Base-by-base conservation (phyloP, 495 filamentous ascomycete genomes). In the Penicillium canescens region DNA sequence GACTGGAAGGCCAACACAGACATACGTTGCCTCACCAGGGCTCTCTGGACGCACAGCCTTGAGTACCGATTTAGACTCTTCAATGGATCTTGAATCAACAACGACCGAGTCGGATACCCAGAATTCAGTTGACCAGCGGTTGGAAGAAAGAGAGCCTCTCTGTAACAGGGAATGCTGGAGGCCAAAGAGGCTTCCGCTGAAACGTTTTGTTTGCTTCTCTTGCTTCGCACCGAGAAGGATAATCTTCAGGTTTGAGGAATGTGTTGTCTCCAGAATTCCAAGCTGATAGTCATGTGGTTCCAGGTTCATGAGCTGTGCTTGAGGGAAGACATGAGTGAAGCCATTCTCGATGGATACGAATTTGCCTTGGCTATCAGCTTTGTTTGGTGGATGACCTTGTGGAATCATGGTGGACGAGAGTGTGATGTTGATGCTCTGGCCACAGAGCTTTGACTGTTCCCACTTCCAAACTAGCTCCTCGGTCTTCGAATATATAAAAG, bases 21-120 rank as follows among this genome's bases (percentile, higher is more conserved):
- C 21, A 34, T 52, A 52, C 37, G 28, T 33, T 45, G 28, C 35
- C 41, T 35, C 28, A 21, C 35, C 33, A 18, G 20, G 39, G 41
- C 50, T 52, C 11, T 24, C 40, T 43, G 41, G 16, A 16, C 50
- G 50, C 31, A 38, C 18, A 7, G 40, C 40, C 40, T 39, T 13
- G n/a, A n/a, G 10, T 18, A 52, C 39, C 50, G 14, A 44, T 13
- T 36, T 24, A 10, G 20, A 26, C 18, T 43, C 50, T 20, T 45
- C 50, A 9, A 43, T 52, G 13, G 50, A 52, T 20, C 40, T 42
- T n/a, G 41, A 20, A 45, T 52, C 50, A 23, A 45, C 38, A 13
- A 52, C 33, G 40, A 52, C 41, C 31, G 50, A 44, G 21, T 45
- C 50, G 14, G 14, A 52, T 18, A 52, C 42, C 50, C 50, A 52